phyloP scores from a whole-genome alignment of 192 early-diverging fungal species.

The Bifiguratus adelaidae region DNA sequence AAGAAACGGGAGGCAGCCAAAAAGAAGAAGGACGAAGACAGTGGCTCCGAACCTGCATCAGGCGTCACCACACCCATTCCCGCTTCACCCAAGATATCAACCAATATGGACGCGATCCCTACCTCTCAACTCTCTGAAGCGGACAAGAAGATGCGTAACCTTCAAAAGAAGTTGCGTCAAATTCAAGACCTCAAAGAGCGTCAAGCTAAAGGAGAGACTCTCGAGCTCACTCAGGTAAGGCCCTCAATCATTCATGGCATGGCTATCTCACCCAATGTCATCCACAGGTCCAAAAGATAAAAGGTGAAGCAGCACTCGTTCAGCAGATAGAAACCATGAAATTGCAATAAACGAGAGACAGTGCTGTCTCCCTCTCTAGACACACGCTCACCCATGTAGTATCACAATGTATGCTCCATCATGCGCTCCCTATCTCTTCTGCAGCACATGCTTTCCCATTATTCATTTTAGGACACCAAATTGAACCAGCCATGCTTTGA shows the following conservation, averaged over 20 bases:
- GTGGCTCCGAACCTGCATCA: constrained; percentile 9
- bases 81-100: neutral
- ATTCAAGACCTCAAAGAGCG: constrained; percentile 79
- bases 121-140: constrained; percentile 43
- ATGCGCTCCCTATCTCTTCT: too few relatives aligned
- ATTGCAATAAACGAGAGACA: neutral
- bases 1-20: constrained; percentile 58
- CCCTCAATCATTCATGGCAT: neutral
- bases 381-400: too few relatives aligned
- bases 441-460: too few relatives aligned
- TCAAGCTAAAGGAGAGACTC: constrained; percentile 58
- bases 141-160: constrained; percentile 77
- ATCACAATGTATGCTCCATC: too few relatives aligned
- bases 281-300: neutral
- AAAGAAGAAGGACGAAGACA: constrained; percentile 34
- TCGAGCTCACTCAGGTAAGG: constrained; percentile 73
- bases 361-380: too few relatives aligned
- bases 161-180: constrained; percentile 89
- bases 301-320: neutral
- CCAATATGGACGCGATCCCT: neutral
- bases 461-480: too few relatives aligned
- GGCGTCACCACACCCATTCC: neutral
- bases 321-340: neutral
- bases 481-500: too few relatives aligned
- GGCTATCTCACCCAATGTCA: neutral